These are phyloP conservation scores for Colletotrichum aenigma DNA, from an alignment of 2,329 filamentous ascomycete genomes.

Conservation along the genomic window DNA sequence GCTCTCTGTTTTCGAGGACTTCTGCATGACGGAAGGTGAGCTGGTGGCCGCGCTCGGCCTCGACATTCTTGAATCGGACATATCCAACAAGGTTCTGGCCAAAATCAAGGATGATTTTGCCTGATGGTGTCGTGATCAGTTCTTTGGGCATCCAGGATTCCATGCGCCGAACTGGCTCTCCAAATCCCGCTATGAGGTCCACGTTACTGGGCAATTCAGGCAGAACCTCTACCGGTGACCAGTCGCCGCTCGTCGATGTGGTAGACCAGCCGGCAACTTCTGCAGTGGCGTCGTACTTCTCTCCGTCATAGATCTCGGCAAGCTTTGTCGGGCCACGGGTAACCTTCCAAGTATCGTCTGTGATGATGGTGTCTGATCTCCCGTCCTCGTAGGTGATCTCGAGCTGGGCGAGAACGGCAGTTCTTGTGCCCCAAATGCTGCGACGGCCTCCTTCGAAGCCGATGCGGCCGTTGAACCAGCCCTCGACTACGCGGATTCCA, in stretches of 20 bases:
- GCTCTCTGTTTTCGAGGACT: conserved; percentile 45
- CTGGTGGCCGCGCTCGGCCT: conserved; percentile 20
- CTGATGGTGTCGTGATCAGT: conserved; percentile 32
- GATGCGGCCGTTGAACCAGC: conserved; percentile 44
- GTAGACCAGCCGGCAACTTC: conserved; percentile 1
- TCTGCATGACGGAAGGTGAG: conserved; percentile 43
- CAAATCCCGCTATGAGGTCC: background rate
- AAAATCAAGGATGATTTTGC: conserved; percentile 45
- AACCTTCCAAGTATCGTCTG: background rate
- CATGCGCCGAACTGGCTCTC: conserved; percentile 20
- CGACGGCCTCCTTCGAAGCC: conserved; percentile 17
- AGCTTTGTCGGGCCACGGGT: background rate
- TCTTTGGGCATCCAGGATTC: conserved; percentile 29
- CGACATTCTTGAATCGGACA: conserved; percentile 27
- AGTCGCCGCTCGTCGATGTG: background rate
- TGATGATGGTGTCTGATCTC: background rate
- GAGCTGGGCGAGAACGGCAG: background rate
- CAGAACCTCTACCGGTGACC: background rate
- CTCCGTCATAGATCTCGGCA: conserved; percentile 21
- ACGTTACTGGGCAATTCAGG: background rate
- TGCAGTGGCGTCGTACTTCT: conserved; percentile 13
- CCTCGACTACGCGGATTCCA: conserved; percentile 46
- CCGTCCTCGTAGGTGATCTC: conserved; percentile 5
- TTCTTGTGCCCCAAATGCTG: conserved; percentile 27
- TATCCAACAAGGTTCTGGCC: conserved; percentile 48